phyloP scores from a whole-genome alignment of 176 grass and related monocot species.

The Panicum miliaceum region DNA sequence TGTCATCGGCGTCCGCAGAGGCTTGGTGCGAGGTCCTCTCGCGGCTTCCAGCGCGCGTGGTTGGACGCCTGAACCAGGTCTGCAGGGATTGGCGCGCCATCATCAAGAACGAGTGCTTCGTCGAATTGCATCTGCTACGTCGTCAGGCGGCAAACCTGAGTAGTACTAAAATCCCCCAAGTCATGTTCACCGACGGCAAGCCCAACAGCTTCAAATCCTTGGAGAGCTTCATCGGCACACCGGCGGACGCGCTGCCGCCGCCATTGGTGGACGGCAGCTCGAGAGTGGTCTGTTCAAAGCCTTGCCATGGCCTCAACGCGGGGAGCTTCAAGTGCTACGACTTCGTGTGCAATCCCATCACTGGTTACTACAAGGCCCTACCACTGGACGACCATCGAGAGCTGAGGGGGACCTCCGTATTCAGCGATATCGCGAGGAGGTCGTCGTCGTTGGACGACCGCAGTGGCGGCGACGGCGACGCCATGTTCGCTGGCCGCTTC shows the following conservation, averaged over 20 bases:
- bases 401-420: background rate
- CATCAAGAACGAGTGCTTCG: slow-evolving; percentile 7
- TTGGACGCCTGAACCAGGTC: slow-evolving; percentile 10
- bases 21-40: background rate
- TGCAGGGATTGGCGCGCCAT: slow-evolving; percentile 8
- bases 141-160: background rate
- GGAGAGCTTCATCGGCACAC: background rate
- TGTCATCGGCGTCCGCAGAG: background rate
- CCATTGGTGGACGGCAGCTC: background rate
- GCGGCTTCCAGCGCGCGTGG: background rate
- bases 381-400: background rate
- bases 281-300: slow-evolving; percentile 19
- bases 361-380: slow-evolving; percentile 6
- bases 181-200: background rate
- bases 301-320: slow-evolving; percentile 27
- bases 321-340: background rate
- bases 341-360: slow-evolving; percentile 28
- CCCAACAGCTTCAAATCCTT: background rate
- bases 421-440: background rate
- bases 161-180: background rate
- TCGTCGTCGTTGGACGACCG: too few species aligned
- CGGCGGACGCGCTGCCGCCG: too few species aligned
- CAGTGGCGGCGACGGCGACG: too few species aligned
- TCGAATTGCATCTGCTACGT: background rate
- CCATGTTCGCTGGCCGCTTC: slow-evolving; percentile 6